Evolutionary conservation across 2,329 filamentous ascomycete genomes (phyloP).

Genomic region (Salinomyces thailandicus): DNA sequence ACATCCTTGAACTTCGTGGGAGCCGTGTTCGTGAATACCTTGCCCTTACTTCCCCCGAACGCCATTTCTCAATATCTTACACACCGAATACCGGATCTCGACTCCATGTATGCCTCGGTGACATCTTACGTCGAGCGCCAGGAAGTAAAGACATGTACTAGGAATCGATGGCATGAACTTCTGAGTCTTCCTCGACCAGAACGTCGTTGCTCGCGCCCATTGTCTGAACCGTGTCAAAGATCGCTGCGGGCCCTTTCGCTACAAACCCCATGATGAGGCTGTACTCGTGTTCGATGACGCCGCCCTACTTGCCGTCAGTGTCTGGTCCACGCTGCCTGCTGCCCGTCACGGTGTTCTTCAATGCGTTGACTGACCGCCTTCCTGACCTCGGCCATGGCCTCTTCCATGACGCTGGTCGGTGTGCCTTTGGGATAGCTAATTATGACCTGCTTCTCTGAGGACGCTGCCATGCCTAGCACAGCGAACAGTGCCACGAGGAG

Average conservation of each 20-base stretch:
- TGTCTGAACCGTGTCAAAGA: conserved; percentile 56
- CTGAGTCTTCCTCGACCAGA: conserved; percentile 65
- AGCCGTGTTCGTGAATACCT: no score
- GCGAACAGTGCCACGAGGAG: conserved; percentile 15
- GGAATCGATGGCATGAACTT: conserved; percentile 35
- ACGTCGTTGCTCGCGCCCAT: conserved; percentile 52
- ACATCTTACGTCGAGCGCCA: no score
- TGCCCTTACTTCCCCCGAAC: no score
- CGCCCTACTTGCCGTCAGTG: conserved; percentile 39
- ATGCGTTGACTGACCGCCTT: conserved; percentile 42
- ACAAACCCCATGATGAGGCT: conserved; percentile 23
- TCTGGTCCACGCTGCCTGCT: neutral
- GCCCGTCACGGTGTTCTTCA: no score
- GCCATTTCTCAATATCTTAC: no score
- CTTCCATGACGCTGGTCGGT: conserved; percentile 54
- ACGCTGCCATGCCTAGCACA: conserved; percentile 8
- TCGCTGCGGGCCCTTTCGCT: conserved; percentile 56
- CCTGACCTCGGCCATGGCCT: conserved; percentile 61
- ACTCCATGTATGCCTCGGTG: no score
- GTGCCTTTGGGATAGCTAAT: conserved; percentile 64
- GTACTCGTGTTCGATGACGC: conserved; percentile 52
- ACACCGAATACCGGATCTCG: no score
- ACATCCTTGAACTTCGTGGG: no score
- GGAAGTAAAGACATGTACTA: no score
- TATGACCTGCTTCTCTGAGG: conserved; percentile 59